phyloP scores from a whole-genome alignment of 73 alveolate species.

The Paramecium octaurelia region DNA sequence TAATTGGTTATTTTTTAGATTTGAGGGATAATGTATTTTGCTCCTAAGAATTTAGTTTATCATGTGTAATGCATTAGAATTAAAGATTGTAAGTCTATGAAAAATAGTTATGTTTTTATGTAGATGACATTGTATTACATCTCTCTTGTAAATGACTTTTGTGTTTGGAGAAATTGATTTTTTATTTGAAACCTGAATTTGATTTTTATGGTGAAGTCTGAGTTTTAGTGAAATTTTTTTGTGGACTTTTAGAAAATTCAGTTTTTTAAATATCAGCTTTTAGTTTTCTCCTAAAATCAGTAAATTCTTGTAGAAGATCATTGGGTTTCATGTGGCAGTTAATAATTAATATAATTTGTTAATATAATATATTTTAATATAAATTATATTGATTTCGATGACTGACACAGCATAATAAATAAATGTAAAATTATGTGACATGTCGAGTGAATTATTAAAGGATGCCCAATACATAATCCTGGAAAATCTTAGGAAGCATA shows the following conservation, averaged over 20 bases:
- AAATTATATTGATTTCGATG: not conserved
- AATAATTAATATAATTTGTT: not conserved
- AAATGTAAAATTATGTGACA: conserved; percentile 1
- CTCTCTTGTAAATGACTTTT: not conserved
- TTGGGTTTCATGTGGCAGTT: not conserved
- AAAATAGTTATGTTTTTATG: not conserved
- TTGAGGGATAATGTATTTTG: not conserved
- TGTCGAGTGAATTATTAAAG: not conserved
- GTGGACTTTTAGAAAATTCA: not conserved
- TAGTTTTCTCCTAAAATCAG: not conserved
- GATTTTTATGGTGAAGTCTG: not conserved
- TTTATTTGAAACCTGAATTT: not conserved
- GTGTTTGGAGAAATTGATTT: not conserved
- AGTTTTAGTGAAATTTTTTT: not conserved
- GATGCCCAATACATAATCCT: not conserved
- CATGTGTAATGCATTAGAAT: not conserved
- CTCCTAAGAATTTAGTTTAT: not conserved
- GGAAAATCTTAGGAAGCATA: not conserved
- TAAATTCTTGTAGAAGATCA: not conserved
- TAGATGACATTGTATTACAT: not conserved
- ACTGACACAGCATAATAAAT: not conserved
- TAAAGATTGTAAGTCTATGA: not conserved
- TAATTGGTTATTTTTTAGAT: not conserved
- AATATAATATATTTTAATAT: not conserved
- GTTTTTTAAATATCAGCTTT: not conserved